phyloP scores from a whole-genome alignment of 2,329 filamentous ascomycete species.

The Aspergillus amoenus region DNA sequence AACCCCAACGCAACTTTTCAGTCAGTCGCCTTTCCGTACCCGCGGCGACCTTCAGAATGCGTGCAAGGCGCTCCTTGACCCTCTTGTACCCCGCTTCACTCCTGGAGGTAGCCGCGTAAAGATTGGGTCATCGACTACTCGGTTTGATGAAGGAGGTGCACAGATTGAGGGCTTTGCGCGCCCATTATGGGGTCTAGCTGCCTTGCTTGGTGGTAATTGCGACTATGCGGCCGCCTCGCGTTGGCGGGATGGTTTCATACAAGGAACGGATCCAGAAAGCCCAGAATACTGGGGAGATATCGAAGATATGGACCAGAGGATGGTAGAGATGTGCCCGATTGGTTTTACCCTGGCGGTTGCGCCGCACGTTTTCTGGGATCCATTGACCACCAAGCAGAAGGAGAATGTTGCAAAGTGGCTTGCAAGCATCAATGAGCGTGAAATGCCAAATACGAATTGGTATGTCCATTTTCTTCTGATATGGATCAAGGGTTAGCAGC shows the following conservation, averaged over 20 bases:
- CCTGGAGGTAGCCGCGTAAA: slow-evolving; percentile 64
- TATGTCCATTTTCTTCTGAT: slow-evolving; percentile 24
- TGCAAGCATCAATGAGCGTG: slow-evolving; percentile 76
- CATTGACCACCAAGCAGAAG: slow-evolving; percentile 61
- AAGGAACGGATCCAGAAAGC: slow-evolving; percentile 68
- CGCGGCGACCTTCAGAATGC: slow-evolving; percentile 55
- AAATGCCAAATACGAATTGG: slow-evolving; percentile 67
- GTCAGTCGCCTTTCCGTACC: slow-evolving; percentile 26
- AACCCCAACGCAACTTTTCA: slow-evolving; percentile 30
- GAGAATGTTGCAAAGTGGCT: slow-evolving; percentile 70
- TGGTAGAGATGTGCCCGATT: slow-evolving; percentile 82
- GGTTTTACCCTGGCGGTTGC: slow-evolving; percentile 73
- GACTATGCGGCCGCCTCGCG: slow-evolving; percentile 62
- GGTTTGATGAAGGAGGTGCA: slow-evolving; percentile 74
- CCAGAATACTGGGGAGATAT: slow-evolving; percentile 77
- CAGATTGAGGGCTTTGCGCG: slow-evolving; percentile 75
- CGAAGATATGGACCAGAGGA: slow-evolving; percentile 73
- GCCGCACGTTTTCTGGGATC: slow-evolving; percentile 63
- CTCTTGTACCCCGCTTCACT: slow-evolving; percentile 71
- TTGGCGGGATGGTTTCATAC: slow-evolving; percentile 69
- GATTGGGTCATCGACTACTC: slow-evolving; percentile 69
- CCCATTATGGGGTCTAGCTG: slow-evolving; percentile 73
- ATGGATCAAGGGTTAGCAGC: background rate
- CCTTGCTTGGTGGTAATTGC: slow-evolving; percentile 67
- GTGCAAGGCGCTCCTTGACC: slow-evolving; percentile 65